Conservation (phyloP, 2,329 filamentous ascomycete genomes). For the Fusarium chuoi region DNA sequence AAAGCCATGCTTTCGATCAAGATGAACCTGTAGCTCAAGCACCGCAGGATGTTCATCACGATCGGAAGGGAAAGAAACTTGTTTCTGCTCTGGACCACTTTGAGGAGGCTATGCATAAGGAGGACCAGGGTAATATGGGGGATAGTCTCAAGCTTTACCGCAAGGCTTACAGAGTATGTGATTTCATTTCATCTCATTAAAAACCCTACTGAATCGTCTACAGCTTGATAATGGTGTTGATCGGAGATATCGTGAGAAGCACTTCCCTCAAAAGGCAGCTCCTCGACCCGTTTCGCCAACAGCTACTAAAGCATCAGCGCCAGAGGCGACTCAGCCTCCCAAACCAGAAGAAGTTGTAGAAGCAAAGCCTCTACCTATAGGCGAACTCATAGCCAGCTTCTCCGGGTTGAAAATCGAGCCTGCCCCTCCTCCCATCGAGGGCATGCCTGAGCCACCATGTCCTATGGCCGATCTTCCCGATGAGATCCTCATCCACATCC, state of each 20-base stretch:
- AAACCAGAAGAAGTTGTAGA: constrained; percentile 59
- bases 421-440: constrained; percentile 75
- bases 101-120: constrained; percentile 89
- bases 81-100: constrained; percentile 90
- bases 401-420: constrained; percentile 74
- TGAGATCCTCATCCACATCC: constrained; percentile 84
- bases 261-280: constrained; percentile 72
- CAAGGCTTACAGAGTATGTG: constrained; percentile 81
- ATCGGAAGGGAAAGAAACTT: constrained; percentile 57
- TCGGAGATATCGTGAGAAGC: constrained; percentile 87
- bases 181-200: too few relatives aligned
- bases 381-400: constrained; percentile 82
- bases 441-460: constrained; percentile 78
- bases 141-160: constrained; percentile 91
- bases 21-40: constrained; percentile 15
- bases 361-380: constrained; percentile 62
- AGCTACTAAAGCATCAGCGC: constrained; percentile 13
- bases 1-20: constrained; percentile 49
- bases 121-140: constrained; percentile 84
- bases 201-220: not conserved
- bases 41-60: constrained; percentile 20
- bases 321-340: not conserved
- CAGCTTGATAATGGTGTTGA: constrained; percentile 84
- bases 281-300: constrained; percentile 34
- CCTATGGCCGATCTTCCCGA: constrained; percentile 81